These are phyloP conservation scores for Ogataea zsoltii DNA, from an alignment of 805 yeast species.

Conservation along the genomic window DNA sequence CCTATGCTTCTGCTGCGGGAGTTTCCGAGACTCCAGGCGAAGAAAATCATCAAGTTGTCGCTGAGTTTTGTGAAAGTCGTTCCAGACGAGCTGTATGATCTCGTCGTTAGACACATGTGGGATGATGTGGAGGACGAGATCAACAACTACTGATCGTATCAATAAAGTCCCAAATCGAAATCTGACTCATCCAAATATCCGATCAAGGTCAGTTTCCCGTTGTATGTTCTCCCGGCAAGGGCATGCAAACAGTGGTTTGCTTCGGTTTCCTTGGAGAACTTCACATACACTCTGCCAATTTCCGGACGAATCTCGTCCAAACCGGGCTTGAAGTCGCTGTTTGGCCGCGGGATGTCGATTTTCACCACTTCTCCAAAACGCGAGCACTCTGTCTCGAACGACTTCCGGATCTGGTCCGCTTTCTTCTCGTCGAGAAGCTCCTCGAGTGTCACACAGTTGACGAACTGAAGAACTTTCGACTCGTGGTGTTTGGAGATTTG, in stretches of 20 bases:
- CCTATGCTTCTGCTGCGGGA: constrained; percentile 79
- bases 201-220: constrained; percentile 68
- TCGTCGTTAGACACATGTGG: constrained; percentile 62
- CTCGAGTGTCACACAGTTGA: constrained; percentile 65
- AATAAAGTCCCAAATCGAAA: constrained; percentile 42
- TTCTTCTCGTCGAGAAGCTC: constrained; percentile 56
- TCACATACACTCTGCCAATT: constrained; percentile 71
- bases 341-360: constrained; percentile 62
- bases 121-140: constrained; percentile 43
- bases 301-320: constrained; percentile 51
- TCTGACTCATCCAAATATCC: constrained; percentile 62
- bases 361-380: constrained; percentile 52
- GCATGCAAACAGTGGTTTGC: constrained; percentile 56
- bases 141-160: constrained; percentile 17
- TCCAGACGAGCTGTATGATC: constrained; percentile 64
- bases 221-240: constrained; percentile 65
- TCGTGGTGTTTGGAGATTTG: constrained; percentile 21
- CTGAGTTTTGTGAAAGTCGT: constrained; percentile 76
- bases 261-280: constrained; percentile 52
- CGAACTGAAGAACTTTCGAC: constrained; percentile 58
- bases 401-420: constrained; percentile 50
- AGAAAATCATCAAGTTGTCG: constrained; percentile 73
- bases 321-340: constrained; percentile 35
- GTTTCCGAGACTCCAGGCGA: constrained; percentile 70
- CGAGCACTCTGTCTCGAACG: constrained; percentile 52